Evolutionary conservation across 1,284 basidiomycete species (phyloP), one percentile per base, ranked within the genome.

Genomic region (Volvariella volvacea): DNA sequence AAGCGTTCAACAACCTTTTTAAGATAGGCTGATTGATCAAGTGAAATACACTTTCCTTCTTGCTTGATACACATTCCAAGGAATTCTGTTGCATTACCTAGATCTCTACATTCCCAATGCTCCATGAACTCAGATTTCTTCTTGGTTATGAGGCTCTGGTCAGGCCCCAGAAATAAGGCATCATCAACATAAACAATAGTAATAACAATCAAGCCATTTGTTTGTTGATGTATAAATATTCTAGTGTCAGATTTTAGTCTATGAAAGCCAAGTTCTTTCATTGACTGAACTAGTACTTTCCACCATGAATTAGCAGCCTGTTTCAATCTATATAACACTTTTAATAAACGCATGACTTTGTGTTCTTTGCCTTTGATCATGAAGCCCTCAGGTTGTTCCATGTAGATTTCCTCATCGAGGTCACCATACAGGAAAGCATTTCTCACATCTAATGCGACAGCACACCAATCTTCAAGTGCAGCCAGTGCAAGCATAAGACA

Each of bases 381-480:
- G 32, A 64, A 67, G 1, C 59, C 58, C 41, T 60, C 47, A 1
- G 63, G 63, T 50, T 60, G 60, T 32, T 56, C 44, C 60, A 65
- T 65, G 44, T 65, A 67, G 8, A 67, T 55, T 39, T 66, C 61
- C 36, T 65, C 58, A 4, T 64, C 53, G 1, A 68, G 52, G 15
- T 55, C 42, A 2, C 65, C 59, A 55, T 69, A 62, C 0, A 68
- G 56, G 48, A 63, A 72, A 1, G 67, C 65, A 1, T 55, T 57
- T 36, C 59, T 56, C 2, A 71, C 56, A 49, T 74, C 66, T 6
- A 68, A 45, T 14, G 57, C 59, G 16, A 60, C 49, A 17, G 66
- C 39, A 15, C 57, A 48, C 42, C 48, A 51, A 40, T 56, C 46
- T 9, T 52, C 32, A 1, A 21, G 17, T 2, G 58, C 55, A 3